A percentile compares a stretch with the other conserved stretches of the same genome.
Evolutionary conservation across 2,329 filamentous ascomycete genomes (phyloP).

Genomic region (Aureobasidium sp.): DNA sequence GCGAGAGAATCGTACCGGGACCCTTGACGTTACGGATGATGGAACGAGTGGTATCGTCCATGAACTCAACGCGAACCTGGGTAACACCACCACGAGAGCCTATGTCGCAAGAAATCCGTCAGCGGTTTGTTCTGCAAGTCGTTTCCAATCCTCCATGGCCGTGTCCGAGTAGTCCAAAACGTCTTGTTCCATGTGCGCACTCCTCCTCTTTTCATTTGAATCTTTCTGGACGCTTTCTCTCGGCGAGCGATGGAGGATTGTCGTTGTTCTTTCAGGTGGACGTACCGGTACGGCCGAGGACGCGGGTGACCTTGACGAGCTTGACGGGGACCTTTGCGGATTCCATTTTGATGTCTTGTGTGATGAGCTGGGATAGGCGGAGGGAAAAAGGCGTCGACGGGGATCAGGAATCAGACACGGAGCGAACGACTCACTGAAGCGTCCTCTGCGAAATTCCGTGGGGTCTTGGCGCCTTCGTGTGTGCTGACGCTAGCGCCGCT

Average conservation of each 20-base stretch:
- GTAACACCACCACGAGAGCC: slow-evolving; percentile 99
- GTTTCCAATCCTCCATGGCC: slow-evolving; percentile 13
- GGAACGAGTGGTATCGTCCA: slow-evolving; percentile 98
- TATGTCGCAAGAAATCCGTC: slow-evolving; percentile 42
- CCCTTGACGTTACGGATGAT: slow-evolving; percentile 99
- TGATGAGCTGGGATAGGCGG: slow-evolving; percentile 21
- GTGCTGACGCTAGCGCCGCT: no score
- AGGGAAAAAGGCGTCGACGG: slow-evolving; percentile 21
- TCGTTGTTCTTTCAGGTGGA: slow-evolving; percentile 22
- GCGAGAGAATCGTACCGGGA: slow-evolving; percentile 73
- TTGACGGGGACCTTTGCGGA: slow-evolving; percentile 86
- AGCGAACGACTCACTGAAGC: no score
- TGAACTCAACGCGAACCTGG: slow-evolving; percentile 99
- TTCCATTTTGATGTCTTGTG: slow-evolving; percentile 74
- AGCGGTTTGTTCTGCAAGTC: slow-evolving; percentile 5
- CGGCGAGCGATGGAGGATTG: slow-evolving; percentile 11
- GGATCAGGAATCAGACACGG: slow-evolving; percentile 13
- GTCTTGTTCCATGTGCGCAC: background rate
- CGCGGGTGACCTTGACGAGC: slow-evolving; percentile 99
- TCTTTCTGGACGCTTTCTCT: background rate
- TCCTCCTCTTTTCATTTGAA: slow-evolving; percentile 17
- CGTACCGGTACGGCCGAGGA: slow-evolving; percentile 99
- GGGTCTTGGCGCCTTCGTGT: background rate
- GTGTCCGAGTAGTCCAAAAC: background rate
- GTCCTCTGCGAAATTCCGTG: no score